These are phyloP conservation scores for Cercospora nicotianae DNA, from an alignment of 2,329 filamentous ascomycete genomes.

Conservation along the genomic window DNA sequence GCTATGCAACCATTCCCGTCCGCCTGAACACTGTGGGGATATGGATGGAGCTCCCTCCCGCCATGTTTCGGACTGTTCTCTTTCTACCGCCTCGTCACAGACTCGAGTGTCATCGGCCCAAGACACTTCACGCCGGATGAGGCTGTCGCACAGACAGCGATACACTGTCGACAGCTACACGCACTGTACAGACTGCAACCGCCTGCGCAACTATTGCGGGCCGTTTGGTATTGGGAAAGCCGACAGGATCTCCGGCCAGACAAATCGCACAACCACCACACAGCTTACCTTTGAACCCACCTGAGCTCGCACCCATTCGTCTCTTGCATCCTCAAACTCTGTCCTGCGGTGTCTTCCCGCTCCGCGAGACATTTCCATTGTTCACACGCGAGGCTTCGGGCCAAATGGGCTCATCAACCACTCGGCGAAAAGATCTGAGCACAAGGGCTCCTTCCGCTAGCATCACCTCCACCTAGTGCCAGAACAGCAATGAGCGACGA, in stretches of 20 bases:
- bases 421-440: neutral
- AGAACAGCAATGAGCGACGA: constrained; percentile 10
- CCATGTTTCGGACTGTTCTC: constrained; percentile 29
- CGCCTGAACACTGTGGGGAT: constrained; percentile 27
- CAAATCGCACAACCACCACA: constrained; percentile 17
- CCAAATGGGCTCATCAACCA: neutral
- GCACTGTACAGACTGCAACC: neutral
- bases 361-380: constrained; percentile 17
- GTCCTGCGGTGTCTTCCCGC: constrained; percentile 4
- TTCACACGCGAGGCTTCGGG: constrained; percentile 5
- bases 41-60: constrained; percentile 29
- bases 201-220: neutral
- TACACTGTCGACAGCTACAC: neutral
- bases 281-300: constrained; percentile 24
- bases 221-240: neutral
- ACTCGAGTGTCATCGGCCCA: neutral
- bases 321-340: neutral
- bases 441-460: neutral
- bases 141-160: neutral
- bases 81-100: constrained; percentile 14
- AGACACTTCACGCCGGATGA: neutral
- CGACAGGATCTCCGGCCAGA: constrained; percentile 25
- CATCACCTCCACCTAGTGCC: neutral
- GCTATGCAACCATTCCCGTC: constrained; percentile 23
- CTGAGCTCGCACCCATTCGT: constrained; percentile 12